Percentiles rank a stretch among this genome's conserved stretches.
Conservation (phyloP, 2,329 filamentous ascomycete genomes). For the Colletotrichum coccodes region DNA sequence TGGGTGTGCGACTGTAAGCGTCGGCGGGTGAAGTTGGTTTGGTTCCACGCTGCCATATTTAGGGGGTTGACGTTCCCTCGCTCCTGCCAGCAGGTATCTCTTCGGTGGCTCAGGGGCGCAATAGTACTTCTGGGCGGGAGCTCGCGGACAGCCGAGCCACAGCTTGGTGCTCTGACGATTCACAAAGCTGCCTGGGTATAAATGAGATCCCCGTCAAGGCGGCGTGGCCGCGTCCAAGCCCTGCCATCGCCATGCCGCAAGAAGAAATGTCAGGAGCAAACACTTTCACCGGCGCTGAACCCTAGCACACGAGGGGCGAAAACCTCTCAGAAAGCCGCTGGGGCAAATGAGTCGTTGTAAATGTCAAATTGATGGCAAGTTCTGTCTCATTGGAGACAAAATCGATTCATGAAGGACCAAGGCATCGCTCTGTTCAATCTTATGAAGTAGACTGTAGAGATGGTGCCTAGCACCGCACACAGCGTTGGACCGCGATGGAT, state of each 20-base stretch:
- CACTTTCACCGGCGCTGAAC: constrained; percentile 29
- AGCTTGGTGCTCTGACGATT: constrained; percentile 2
- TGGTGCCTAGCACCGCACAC: background rate
- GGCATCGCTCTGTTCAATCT: background rate
- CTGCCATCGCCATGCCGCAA: constrained; percentile 15
- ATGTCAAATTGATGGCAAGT: background rate
- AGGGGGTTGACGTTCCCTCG: constrained; percentile 1
- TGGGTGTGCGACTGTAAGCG: background rate
- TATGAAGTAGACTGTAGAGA: background rate
- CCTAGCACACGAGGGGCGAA: background rate
- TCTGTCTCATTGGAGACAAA: background rate
- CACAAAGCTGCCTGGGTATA: constrained; percentile 19
- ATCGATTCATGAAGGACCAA: background rate
- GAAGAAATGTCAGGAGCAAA: constrained; percentile 28
- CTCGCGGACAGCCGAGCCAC: background rate
- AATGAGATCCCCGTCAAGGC: constrained; percentile 12
- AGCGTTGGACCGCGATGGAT: background rate
- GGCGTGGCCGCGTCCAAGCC: constrained; percentile 26
- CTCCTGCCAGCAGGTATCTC: constrained; percentile 6
- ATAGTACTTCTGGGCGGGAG: constrained; percentile 15
- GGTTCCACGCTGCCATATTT: background rate
- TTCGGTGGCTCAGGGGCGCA: background rate
- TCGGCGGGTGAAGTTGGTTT: background rate
- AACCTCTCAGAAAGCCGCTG: background rate
- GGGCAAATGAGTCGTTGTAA: background rate